Conservation (phyloP, 805 yeast genomes). For the Metschnikowia proteae region DNA sequence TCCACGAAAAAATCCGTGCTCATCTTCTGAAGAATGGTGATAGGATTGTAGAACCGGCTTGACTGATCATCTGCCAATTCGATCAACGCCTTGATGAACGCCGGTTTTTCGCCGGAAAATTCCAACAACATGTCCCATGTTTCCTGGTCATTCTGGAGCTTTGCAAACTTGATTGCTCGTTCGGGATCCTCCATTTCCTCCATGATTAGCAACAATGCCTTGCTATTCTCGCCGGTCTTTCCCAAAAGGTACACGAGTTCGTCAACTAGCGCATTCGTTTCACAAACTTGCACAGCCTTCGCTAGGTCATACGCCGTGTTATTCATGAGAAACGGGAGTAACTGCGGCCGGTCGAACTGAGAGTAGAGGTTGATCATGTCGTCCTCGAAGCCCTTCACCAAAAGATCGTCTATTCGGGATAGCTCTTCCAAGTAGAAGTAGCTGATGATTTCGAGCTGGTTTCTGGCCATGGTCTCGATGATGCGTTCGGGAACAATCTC, state of each 20-base stretch:
- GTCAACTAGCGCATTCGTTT: constrained; percentile 46
- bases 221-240: constrained; percentile 70
- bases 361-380: constrained; percentile 64
- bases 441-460: constrained; percentile 46
- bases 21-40: constrained; percentile 62
- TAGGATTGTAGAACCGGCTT: constrained; percentile 49
- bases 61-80: constrained; percentile 59
- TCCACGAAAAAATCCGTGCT: constrained; percentile 59
- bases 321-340: constrained; percentile 59
- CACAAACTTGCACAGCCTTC: constrained; percentile 65
- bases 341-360: constrained; percentile 49
- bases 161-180: constrained; percentile 77
- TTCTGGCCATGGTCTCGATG: constrained; percentile 42
- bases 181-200: constrained; percentile 75
- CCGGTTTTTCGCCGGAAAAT: constrained; percentile 67
- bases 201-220: constrained; percentile 74
- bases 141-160: constrained; percentile 62
- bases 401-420: constrained; percentile 51
- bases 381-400: constrained; percentile 59
- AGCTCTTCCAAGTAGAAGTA: constrained; percentile 65
- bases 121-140: constrained; percentile 75
- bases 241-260: constrained; percentile 83
- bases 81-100: constrained; percentile 71
- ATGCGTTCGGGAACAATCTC: constrained; percentile 57
- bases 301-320: constrained; percentile 65